Evolutionary conservation across 306 rosid genomes (phyloP).

Genomic region (Cicer judaicum): DNA sequence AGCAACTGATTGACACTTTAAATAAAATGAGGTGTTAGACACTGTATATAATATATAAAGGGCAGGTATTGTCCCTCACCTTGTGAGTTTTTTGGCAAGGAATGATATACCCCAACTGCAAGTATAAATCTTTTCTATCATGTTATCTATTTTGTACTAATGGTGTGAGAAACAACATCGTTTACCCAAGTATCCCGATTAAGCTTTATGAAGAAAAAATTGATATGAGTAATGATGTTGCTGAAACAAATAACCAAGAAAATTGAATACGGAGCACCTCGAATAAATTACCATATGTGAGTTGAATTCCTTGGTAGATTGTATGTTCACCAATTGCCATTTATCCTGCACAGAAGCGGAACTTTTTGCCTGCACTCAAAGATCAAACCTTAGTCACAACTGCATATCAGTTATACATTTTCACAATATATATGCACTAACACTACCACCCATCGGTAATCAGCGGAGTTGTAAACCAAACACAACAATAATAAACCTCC

Average conservation of each 20-base stretch:
- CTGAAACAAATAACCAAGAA: conserved; percentile 13
- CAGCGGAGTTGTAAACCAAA: no score
- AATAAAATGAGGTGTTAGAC: no score
- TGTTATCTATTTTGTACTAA: conserved; percentile 54
- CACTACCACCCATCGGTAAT: background rate
- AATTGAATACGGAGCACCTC: conserved; percentile 16
- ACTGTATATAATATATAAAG: background rate
- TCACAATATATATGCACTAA: background rate
- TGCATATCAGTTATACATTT: conserved; percentile 11
- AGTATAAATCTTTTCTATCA: background rate
- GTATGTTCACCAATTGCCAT: conserved; percentile 95
- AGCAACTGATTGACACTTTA: no score
- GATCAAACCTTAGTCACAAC: conserved; percentile 16
- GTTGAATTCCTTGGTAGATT: conserved; percentile 91
- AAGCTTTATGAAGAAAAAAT: conserved; percentile 70
- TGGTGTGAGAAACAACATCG: conserved; percentile 97
- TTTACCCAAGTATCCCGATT: conserved; percentile 99
- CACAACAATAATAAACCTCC: no score
- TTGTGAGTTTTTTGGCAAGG: background rate
- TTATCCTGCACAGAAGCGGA: conserved; percentile 78
- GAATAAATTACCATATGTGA: conserved; percentile 82
- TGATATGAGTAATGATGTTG: conserved; percentile 22
- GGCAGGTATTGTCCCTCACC: background rate
- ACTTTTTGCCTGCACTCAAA: conserved; percentile 76
- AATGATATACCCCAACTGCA: background rate